Percentiles rank a stretch among this genome's conserved stretches.
These are phyloP conservation scores for Monosporozyma solicola DNA, from an alignment of 805 yeast genomes.

Conservation along the genomic window DNA sequence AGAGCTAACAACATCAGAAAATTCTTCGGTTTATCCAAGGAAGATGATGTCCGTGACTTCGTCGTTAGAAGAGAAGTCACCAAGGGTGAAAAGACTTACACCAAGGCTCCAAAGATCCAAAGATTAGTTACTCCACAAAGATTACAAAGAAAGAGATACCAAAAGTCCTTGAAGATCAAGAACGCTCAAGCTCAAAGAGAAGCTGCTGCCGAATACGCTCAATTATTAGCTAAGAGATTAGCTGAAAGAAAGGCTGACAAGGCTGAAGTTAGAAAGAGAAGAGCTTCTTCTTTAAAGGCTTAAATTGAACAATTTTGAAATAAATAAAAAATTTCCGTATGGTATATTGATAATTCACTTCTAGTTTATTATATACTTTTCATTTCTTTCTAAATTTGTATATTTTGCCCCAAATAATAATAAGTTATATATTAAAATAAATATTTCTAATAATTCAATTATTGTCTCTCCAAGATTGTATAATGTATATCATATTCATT, in stretches of 20 bases:
- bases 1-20: slow-evolving; percentile 99
- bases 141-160: slow-evolving; percentile 98
- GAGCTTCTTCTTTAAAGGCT: slow-evolving; percentile 98
- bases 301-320: slow-evolving; percentile 27
- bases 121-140: slow-evolving; percentile 98
- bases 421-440: slow-evolving; percentile 4
- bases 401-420: slow-evolving; percentile 12
- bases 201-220: slow-evolving; percentile 99
- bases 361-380: slow-evolving; percentile 7
- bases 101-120: slow-evolving; percentile 99
- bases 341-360: background rate
- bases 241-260: slow-evolving; percentile 97
- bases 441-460: slow-evolving; percentile 4
- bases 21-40: slow-evolving; percentile 77
- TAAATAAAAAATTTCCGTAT: background rate
- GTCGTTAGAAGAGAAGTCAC: slow-evolving; percentile 97
- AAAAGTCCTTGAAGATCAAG: slow-evolving; percentile 85
- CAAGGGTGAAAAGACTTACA: slow-evolving; percentile 97
- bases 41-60: slow-evolving; percentile 55
- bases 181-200: slow-evolving; percentile 99
- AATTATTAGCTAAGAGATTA: slow-evolving; percentile 95
- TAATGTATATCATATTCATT: background rate
- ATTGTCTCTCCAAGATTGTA: background rate
- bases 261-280: slow-evolving; percentile 98
- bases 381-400: slow-evolving; percentile 13